A percentile compares a stretch with the other conserved stretches of the same genome.
Evolutionary conservation across 345 rosid genomes (phyloP).

Genomic region (Lepidium sativum): DNA sequence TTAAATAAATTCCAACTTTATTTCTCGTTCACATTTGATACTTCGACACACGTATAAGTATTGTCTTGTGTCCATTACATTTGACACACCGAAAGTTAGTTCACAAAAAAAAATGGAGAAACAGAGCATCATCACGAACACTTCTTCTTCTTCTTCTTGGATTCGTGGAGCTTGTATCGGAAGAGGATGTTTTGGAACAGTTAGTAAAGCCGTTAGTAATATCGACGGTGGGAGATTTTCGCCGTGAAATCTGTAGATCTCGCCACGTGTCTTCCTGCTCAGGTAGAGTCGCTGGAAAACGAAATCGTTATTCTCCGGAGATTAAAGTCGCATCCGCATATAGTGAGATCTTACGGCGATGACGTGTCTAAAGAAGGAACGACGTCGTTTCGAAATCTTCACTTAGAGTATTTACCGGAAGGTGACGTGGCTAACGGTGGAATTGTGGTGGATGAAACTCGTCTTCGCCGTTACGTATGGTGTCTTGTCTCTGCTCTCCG

Average conservation of each 20-base stretch:
- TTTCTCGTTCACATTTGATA: conserved; percentile 23
- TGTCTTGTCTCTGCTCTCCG: conserved; percentile 54
- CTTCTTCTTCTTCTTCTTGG: conserved; percentile 36
- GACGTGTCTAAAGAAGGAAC: conserved; percentile 34
- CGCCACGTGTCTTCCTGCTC: conserved; percentile 30
- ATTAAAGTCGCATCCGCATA: conserved; percentile 33
- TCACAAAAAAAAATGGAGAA: conserved; percentile 3
- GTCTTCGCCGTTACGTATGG: conserved; percentile 35
- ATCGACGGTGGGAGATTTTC: conserved; percentile 36
- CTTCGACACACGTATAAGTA: conserved; percentile 23
- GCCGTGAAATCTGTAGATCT: conserved; percentile 55
- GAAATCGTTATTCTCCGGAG: conserved; percentile 50
- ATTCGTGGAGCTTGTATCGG: conserved; percentile 45
- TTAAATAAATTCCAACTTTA: conserved; percentile 15
- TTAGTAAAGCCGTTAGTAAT: conserved; percentile 32
- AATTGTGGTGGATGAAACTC: conserved; percentile 27
- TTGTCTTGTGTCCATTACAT: conserved; percentile 16
- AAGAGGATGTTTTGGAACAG: conserved; percentile 56
- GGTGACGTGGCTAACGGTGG: conserved; percentile 47
- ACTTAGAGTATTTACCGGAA: conserved; percentile 51
- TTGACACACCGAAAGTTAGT: conserved; percentile 20
- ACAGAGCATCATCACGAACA: conserved; percentile 3
- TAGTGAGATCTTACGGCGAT: conserved; percentile 46
- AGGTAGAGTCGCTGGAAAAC: conserved; percentile 40
- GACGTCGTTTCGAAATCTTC: conserved; percentile 48